Evolutionary conservation across 371 early-diverging fungal genomes (phyloP).

Genomic region (Mucor lusitanicus): DNA sequence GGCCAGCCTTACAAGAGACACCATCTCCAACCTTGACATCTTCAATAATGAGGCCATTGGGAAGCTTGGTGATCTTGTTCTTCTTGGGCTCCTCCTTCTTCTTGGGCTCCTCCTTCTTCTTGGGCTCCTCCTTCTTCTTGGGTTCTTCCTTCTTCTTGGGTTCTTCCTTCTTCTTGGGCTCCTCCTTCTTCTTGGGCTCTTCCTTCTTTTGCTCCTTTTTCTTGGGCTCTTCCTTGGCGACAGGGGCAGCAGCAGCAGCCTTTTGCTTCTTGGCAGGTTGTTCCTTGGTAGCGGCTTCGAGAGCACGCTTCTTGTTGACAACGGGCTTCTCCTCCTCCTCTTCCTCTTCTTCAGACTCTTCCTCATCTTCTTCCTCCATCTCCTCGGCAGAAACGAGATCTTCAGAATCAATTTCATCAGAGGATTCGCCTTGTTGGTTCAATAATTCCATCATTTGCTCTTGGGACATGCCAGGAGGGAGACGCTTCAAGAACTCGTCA

Average conservation of each 20-base stretch:
- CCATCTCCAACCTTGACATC: constrained; percentile 81
- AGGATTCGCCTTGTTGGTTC: constrained; percentile 35
- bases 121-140: constrained; percentile 38
- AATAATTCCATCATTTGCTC: constrained; percentile 15
- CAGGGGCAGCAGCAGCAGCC: constrained; percentile 20
- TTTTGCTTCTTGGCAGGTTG: constrained; percentile 41
- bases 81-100: constrained; percentile 38
- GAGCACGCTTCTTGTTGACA: constrained; percentile 40
- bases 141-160: constrained; percentile 8
- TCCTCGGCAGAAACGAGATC: constrained; percentile 46
- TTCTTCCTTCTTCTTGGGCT: too few species aligned
- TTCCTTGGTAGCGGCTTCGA: constrained; percentile 31
- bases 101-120: constrained; percentile 34
- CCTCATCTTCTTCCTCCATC: constrained; percentile 30
- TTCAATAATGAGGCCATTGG: constrained; percentile 81
- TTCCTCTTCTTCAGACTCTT: constrained; percentile 36
- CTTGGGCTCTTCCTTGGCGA: constrained; percentile 48
- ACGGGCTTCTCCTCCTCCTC: constrained; percentile 20
- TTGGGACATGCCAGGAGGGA: constrained; percentile 7
- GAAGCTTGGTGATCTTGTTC: constrained; percentile 52
- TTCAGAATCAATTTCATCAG: constrained; percentile 39
- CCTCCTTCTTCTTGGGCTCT: too few species aligned
- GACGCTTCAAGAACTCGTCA: constrained; percentile 33
- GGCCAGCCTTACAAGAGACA: constrained; percentile 76
- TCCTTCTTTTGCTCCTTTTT: constrained; percentile 31